These are phyloP conservation scores for Geum urbanum DNA, from an alignment of 306 rosid genomes.

Conservation along the genomic window DNA sequence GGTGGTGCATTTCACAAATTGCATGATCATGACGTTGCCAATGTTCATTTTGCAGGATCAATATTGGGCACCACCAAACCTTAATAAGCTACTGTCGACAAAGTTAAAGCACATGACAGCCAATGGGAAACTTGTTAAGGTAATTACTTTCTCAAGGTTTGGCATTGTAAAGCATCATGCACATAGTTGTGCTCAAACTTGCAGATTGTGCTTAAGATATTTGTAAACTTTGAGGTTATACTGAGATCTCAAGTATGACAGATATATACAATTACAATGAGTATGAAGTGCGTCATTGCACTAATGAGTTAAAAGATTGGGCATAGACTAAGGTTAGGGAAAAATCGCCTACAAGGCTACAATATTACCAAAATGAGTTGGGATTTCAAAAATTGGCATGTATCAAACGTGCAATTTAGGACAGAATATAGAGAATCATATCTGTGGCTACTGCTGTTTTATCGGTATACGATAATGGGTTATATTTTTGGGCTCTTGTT, in stretches of 20 bases:
- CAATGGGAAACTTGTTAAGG: conserved; percentile 77
- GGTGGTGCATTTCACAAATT: background rate
- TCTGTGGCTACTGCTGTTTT: background rate
- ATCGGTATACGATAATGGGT: background rate
- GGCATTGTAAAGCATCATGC: conserved; percentile 1
- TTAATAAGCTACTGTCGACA: conserved; percentile 60
- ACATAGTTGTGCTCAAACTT: conserved; percentile 16
- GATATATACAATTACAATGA: background rate
- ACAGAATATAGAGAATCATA: too few species aligned
- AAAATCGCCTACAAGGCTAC: background rate
- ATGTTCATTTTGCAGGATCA: conserved; percentile 52
- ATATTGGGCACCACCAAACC: conserved; percentile 70
- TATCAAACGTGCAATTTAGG: conserved; percentile 10
- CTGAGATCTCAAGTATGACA: conserved; percentile 13
- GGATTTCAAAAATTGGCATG: conserved; percentile 2
- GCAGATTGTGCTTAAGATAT: background rate
- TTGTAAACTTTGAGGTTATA: conserved; percentile 13
- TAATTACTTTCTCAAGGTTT: conserved; percentile 29
- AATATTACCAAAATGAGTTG: background rate
- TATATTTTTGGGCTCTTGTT: conserved; percentile 5
- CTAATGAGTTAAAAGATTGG: background rate
- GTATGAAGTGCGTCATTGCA: too few species aligned
- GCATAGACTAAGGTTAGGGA: background rate
- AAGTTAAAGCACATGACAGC: conserved; percentile 79
- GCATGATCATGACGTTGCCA: conserved; percentile 19